A percentile compares a stretch with the other conserved stretches of the same genome.
These are phyloP conservation scores for Chrysosphaeria jannelii DNA, from an alignment of 2,329 filamentous ascomycete genomes.

Conservation along the genomic window DNA sequence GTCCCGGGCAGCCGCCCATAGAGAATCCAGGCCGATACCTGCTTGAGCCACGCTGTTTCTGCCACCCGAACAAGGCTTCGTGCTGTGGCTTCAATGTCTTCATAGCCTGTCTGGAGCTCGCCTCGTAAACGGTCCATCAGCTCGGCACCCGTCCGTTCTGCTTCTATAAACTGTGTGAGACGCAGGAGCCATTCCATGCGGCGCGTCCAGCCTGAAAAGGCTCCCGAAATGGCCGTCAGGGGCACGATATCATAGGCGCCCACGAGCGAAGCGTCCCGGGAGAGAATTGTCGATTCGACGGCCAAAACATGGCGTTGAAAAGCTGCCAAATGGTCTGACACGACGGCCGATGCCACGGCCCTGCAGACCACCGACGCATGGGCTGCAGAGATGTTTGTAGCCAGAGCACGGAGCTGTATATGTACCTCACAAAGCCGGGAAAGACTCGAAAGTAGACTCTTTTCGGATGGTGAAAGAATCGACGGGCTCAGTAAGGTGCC, in stretches of 20 bases:
- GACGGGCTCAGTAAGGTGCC: too few species aligned
- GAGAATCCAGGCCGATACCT: conserved; percentile 68
- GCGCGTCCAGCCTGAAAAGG: conserved; percentile 69
- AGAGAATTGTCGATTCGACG: conserved; percentile 52
- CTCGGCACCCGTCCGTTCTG: conserved; percentile 24
- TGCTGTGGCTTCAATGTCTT: conserved; percentile 54
- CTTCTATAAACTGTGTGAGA: conserved; percentile 35
- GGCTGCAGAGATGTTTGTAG: conserved; percentile 31
- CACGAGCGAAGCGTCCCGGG: conserved; percentile 47
- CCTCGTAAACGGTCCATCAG: conserved; percentile 49
- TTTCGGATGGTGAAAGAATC: conserved; percentile 52
- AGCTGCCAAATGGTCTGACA: conserved; percentile 39
- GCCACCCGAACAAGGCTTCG: conserved; percentile 43
- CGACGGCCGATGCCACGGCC: conserved; percentile 54
- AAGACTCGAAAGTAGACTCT: conserved; percentile 48
- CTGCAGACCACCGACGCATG: conserved; percentile 66
- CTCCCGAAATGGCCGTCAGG: conserved; percentile 50
- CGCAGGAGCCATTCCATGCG: conserved; percentile 67
- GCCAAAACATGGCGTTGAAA: conserved; percentile 67
- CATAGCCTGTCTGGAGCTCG: conserved; percentile 65
- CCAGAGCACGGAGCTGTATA: conserved; percentile 35
- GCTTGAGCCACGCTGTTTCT: conserved; percentile 74
- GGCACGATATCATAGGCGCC: conserved; percentile 87
- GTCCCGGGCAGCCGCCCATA: conserved; percentile 59
- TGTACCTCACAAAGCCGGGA: conserved; percentile 55